Evolutionary conservation across 805 yeast species (phyloP).

Genomic region (Candida michaelii): DNA sequence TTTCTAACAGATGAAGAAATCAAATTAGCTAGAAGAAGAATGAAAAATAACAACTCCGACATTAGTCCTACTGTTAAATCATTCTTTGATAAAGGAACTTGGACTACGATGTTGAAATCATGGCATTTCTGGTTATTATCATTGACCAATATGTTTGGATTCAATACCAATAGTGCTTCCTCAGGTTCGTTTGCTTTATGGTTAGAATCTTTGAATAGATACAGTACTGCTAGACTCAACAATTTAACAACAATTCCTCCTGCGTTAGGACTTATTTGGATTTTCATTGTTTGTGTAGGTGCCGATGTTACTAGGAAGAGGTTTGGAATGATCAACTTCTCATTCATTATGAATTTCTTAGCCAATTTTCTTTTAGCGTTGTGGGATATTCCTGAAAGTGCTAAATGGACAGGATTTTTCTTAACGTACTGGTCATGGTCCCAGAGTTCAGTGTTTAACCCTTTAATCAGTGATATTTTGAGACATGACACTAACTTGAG

Average conservation of each 20-base stretch:
- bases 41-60: slow-evolving; percentile 22
- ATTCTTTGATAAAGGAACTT: slow-evolving; percentile 24
- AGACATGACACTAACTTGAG: slow-evolving; percentile 22
- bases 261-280: slow-evolving; percentile 54
- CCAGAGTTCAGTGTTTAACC: slow-evolving; percentile 21
- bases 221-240: slow-evolving; percentile 37
- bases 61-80: slow-evolving; percentile 18
- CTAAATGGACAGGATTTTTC: slow-evolving; percentile 22
- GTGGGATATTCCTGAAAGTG: slow-evolving; percentile 21
- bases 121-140: slow-evolving; percentile 33
- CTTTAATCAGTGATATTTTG: slow-evolving; percentile 20
- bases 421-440: slow-evolving; percentile 22
- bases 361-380: slow-evolving; percentile 20
- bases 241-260: slow-evolving; percentile 57
- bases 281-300: slow-evolving; percentile 46
- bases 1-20: slow-evolving; percentile 59
- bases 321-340: slow-evolving; percentile 20
- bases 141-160: slow-evolving; percentile 25
- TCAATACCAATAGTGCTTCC: slow-evolving; percentile 31
- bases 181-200: slow-evolving; percentile 33
- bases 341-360: slow-evolving; percentile 20
- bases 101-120: slow-evolving; percentile 28
- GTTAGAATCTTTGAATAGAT: slow-evolving; percentile 26
- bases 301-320: slow-evolving; percentile 46
- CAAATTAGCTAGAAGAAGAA: slow-evolving; percentile 44